phyloP scores from a whole-genome alignment of 352 stramenopile species.

The Phytophthora sp. region DNA sequence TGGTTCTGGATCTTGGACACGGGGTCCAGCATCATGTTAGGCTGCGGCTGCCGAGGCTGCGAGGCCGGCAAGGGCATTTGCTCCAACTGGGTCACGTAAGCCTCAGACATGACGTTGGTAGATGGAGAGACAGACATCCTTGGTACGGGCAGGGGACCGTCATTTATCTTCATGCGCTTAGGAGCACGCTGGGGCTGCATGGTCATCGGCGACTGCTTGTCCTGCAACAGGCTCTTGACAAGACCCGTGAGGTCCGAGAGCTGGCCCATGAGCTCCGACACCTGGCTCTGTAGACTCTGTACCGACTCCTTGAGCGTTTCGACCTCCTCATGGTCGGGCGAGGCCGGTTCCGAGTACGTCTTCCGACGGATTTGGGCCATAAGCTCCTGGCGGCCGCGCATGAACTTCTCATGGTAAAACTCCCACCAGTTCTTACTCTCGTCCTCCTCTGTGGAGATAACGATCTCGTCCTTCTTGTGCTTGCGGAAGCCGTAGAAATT shows the following conservation, averaged over 20 bases:
- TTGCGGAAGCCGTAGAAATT: constrained; percentile 96
- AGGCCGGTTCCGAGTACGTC: constrained; percentile 85
- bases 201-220: constrained; percentile 41
- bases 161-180: constrained; percentile 57
- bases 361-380: constrained; percentile 90
- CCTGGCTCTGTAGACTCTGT: constrained; percentile 72
- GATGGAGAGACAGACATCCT: constrained; percentile 26
- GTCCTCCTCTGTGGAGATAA: constrained; percentile 75
- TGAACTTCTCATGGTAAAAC: constrained; percentile 93
- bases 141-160: constrained; percentile 2
- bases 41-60: constrained; percentile 31
- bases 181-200: constrained; percentile 25
- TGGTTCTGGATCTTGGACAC: constrained; percentile 53
- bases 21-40: constrained; percentile 43
- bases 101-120: constrained; percentile 26
- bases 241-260: constrained; percentile 75
- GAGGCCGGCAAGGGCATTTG: constrained; percentile 19
- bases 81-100: constrained; percentile 30
- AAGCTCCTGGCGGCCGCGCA: constrained; percentile 83
- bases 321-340: constrained; percentile 78
- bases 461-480: constrained; percentile 91
- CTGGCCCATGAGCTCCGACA: constrained; percentile 81
- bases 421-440: constrained; percentile 91
- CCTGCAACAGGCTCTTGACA: constrained; percentile 74
- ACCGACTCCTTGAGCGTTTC: constrained; percentile 80